These are phyloP conservation scores for Neoboletus magnificus DNA, from an alignment of 768 basidiomycete genomes.

Conservation along the genomic window DNA sequence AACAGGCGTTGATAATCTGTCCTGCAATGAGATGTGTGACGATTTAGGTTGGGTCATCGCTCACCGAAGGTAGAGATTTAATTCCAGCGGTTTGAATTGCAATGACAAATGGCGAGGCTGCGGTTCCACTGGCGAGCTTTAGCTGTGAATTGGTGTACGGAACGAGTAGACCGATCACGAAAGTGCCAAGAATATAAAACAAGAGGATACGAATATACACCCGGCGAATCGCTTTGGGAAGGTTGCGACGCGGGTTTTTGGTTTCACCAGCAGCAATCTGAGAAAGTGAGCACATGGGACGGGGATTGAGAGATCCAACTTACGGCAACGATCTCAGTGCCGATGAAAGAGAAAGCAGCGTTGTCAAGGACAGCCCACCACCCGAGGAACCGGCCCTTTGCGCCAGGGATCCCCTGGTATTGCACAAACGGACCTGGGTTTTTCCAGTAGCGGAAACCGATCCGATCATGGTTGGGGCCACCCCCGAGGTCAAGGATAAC, in stretches of 20 bases:
- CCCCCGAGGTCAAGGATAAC: constrained; percentile 84
- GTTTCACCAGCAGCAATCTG: constrained; percentile 89
- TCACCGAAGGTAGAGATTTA: constrained; percentile 73
- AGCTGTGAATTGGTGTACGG: constrained; percentile 64
- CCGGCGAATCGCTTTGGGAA: constrained; percentile 55
- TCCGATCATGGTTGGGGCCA: constrained; percentile 75
- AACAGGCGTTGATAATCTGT: constrained; percentile 75
- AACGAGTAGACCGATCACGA: constrained; percentile 80
- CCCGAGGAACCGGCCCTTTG: constrained; percentile 73
- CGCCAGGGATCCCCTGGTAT: constrained; percentile 57
- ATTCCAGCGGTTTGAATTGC: constrained; percentile 88
- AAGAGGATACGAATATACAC: constrained; percentile 79
- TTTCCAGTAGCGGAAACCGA: constrained; percentile 68
- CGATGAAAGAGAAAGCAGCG: constrained; percentile 91
- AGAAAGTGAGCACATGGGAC: constrained; percentile 2
- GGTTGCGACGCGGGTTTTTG: constrained; percentile 75
- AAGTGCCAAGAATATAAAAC: constrained; percentile 68
- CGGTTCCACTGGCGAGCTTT: constrained; percentile 49
- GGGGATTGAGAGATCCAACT: constrained; percentile 21
- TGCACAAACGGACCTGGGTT: constrained; percentile 88
- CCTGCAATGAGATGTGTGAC: not conserved
- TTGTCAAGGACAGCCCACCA: constrained; percentile 73
- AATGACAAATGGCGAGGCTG: constrained; percentile 87
- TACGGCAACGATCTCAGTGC: constrained; percentile 92
- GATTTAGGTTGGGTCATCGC: constrained; percentile 17